Base-by-base conservation (phyloP, 202 grass and related monocot genomes). In the Cymbopogon flexuosus region DNA sequence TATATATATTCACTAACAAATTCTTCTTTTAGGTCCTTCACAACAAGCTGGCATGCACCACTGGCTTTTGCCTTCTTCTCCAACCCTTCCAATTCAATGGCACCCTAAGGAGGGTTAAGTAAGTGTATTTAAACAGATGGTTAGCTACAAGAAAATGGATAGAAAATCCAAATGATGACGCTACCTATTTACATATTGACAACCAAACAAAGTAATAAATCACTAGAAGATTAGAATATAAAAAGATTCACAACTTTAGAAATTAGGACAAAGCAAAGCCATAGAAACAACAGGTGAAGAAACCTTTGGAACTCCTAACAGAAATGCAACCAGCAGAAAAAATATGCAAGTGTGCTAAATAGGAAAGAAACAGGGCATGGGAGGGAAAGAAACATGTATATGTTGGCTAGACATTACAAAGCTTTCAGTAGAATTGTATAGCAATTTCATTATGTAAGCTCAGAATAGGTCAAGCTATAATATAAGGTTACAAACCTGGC, bases 31-130 rank as follows among this genome's bases (percentile, higher is more conserved):
- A 99, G 78, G 83, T 99, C 92, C 74, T 93, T 99, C 56, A 99
- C 96, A 74, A 99, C 85, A 81, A 99, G 90, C 74, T 96, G 96
- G 70, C 92, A 95, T 71, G 92, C 92, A 63, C 96, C 96, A 46
- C 92, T 99, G 71, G 88, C 96, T 88, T 91, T 95, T 56, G 96
- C 96, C 76, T 99, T 99, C 63, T 87, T 87, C 76, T 99, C 96
- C 51, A 99, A 88, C 62, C 96, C 96, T 70, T 95, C 92, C 84
- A 99, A 79, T 85, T 99, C 96, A 79, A 96, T 83, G 45, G 79
- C 86, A 83, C 96, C 90, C 90, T 99, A 77, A 29, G 27, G 27
- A 27, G 27, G 27, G 27, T 27, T 27, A 27, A 72, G 27, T 6
- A 61, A 47, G 76, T 51, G 65, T 16, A 72, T 15, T 71, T 54